Base-by-base conservation (phyloP, 257 asterid species). In the Cordia subcordata region DNA sequence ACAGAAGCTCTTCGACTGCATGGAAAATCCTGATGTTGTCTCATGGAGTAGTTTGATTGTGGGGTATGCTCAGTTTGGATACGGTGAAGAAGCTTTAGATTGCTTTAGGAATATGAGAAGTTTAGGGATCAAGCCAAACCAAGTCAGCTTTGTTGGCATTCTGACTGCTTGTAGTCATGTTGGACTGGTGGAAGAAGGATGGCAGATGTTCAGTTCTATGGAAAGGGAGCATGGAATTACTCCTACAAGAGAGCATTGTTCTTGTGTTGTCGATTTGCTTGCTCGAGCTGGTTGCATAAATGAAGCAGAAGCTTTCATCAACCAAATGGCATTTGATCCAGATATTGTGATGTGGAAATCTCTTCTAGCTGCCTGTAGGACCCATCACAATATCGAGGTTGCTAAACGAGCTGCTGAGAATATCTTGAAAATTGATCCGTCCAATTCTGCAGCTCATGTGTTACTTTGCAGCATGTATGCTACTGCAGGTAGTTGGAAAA, bases 151-250 rank as follows among this genome's bases (percentile, higher is more conserved):
- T 5, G 86, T 87, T 0, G 96, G 94, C n/a, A 88, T 79, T 61
- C 60, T 87, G 67, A 87, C 88, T 14, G 94, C 96, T 63, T 87
- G 96, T 16, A 84, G 94, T 33, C 91, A 87, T 39, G 82, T 82
- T 33, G 96, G 96, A 42, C 75, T 81, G 60, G 90, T 85, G 23
- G 81, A 85, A 32, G 94, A 87, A 72, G 96, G 96, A 45, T 77
- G 82, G 87, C 55, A 55, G 57, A 18, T 87, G 47, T 87, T 84
- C 56, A 40, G 75, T 17, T 68, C 78, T 3, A 82, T 85, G 96
- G 80, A 80, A 68, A 65, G 8, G 11, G 85, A 78, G 52, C 76
- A 82, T 49, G 81, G 82, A 13, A 70, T 87, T 45, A 55, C 39
- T 68, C 91, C 87, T 8, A 77, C 91, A 5, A 81, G 81, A 66